Percentiles rank a stretch among this genome's conserved stretches.
phyloP scores from a whole-genome alignment of 805 yeast species.

The Zygotorulaspora florentina region DNA sequence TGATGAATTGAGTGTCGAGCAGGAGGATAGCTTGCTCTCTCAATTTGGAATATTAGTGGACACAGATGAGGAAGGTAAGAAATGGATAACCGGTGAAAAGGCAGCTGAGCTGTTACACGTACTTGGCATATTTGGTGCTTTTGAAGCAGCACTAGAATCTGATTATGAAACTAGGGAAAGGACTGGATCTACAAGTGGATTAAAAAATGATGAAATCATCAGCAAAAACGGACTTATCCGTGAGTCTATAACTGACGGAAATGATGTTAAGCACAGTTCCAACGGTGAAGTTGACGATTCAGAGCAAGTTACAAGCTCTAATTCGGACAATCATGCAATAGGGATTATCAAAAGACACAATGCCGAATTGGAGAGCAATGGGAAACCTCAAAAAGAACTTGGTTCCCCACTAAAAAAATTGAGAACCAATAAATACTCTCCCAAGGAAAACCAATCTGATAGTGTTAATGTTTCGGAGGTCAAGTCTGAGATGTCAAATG shows the following conservation, averaged over 20 bases:
- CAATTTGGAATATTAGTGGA: slow-evolving; percentile 28
- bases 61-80: slow-evolving; percentile 25
- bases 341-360: slow-evolving; percentile 8
- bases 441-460: slow-evolving; percentile 1
- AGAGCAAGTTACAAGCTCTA: neutral
- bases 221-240: neutral
- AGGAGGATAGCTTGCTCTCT: slow-evolving; percentile 21
- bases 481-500: neutral
- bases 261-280: neutral
- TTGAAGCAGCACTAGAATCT: slow-evolving; percentile 17
- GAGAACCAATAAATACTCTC: slow-evolving; percentile 10
- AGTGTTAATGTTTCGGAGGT: neutral
- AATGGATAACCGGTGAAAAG: slow-evolving; percentile 32
- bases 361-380: slow-evolving; percentile 5
- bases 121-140: slow-evolving; percentile 18
- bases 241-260: neutral
- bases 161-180: neutral
- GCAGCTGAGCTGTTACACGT: slow-evolving; percentile 21
- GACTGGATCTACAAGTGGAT: neutral
- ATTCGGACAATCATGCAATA: neutral
- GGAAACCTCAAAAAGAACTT: slow-evolving; percentile 17
- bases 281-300: neutral
- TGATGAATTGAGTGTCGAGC: slow-evolving; percentile 11
- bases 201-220: neutral
- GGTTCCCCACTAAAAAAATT: slow-evolving; percentile 31